Percentiles rank a stretch among this genome's conserved stretches.
These are phyloP conservation scores for Didymella sp. DNA, from an alignment of 2,329 filamentous ascomycete species.

Conservation along the genomic window DNA sequence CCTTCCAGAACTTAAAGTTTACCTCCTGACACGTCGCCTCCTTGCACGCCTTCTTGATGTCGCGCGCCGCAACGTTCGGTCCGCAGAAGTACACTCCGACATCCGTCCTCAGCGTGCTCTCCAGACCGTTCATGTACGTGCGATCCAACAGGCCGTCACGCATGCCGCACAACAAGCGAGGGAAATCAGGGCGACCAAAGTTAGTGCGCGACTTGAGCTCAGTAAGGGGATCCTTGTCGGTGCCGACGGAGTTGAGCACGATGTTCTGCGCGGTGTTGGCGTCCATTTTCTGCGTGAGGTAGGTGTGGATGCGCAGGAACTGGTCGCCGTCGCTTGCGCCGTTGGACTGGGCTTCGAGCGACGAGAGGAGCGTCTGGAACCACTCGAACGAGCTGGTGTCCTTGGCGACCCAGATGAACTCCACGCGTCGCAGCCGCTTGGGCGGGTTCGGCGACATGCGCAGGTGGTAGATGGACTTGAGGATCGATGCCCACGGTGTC, in stretches of 20 bases:
- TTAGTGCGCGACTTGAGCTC: constrained; percentile 90
- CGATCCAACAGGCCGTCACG: constrained; percentile 84
- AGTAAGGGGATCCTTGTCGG: constrained; percentile 86
- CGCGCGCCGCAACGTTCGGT: constrained; percentile 77
- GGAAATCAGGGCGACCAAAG: constrained; percentile 92
- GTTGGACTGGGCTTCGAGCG: constrained; percentile 84
- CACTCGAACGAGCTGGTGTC: constrained; percentile 96
- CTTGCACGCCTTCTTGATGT: constrained; percentile 84
- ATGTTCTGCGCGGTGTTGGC: constrained; percentile 95
- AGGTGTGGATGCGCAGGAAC: constrained; percentile 97
- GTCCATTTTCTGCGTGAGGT: constrained; percentile 92
- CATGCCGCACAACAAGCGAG: constrained; percentile 80
- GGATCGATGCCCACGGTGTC: constrained; percentile 83
- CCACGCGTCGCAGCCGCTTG: constrained; percentile 86
- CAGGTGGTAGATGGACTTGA: constrained; percentile 98
- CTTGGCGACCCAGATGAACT: constrained; percentile 99
- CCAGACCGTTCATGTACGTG: constrained; percentile 82
- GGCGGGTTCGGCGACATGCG: constrained; percentile 90
- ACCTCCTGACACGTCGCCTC: constrained; percentile 77
- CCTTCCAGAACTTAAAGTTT: constrained; percentile 98
- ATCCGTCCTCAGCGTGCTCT: constrained; percentile 77
- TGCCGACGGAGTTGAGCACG: constrained; percentile 91
- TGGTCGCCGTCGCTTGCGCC: constrained; percentile 70
- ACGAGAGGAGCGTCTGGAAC: constrained; percentile 94
- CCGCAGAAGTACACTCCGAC: constrained; percentile 99